phyloP scores from a whole-genome alignment of 2,329 filamentous ascomycete genomes.

The Colletotrichum spaethianum region DNA sequence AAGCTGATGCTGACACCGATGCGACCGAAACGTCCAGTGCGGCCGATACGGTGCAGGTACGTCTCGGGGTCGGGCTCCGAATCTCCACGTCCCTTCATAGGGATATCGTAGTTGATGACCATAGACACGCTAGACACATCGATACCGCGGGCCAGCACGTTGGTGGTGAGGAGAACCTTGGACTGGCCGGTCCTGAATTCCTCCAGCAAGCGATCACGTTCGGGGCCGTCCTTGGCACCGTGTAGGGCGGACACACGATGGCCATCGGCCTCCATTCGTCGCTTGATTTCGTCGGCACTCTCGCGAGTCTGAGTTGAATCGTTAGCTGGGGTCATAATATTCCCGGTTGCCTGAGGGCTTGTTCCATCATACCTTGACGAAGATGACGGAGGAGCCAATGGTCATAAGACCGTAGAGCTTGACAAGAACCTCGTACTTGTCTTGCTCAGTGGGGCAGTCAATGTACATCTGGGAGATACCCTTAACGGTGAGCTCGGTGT shows the following conservation, averaged over 20 bases:
- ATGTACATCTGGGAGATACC: constrained; percentile 99
- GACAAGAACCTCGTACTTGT: constrained; percentile 91
- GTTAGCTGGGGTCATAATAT: constrained; percentile 12
- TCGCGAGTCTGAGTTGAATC: constrained; percentile 76
- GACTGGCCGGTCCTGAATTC: constrained; percentile 88
- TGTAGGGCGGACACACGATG: constrained; percentile 94
- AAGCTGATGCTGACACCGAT: constrained; percentile 97
- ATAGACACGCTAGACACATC: constrained; percentile 93
- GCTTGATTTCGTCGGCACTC: constrained; percentile 88
- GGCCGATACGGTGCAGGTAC: constrained; percentile 97
- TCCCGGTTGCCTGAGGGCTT: no score
- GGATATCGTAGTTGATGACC: constrained; percentile 97
- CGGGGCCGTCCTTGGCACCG: constrained; percentile 85
- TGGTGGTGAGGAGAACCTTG: constrained; percentile 98
- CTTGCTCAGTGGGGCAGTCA: constrained; percentile 85
- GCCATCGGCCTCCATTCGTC: constrained; percentile 87
- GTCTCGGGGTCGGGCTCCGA: constrained; percentile 92
- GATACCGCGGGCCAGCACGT: constrained; percentile 95
- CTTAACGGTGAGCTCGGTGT: constrained; percentile 94
- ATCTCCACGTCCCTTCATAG: constrained; percentile 82
- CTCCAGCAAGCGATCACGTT: constrained; percentile 88
- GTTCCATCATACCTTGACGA: constrained; percentile 80
- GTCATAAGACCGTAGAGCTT: constrained; percentile 97
- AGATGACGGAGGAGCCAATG: constrained; percentile 97
- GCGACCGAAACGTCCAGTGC: constrained; percentile 95